phyloP scores from a whole-genome alignment of 1,139 yeast species.

The Kurtzmaniella natalensis region DNA sequence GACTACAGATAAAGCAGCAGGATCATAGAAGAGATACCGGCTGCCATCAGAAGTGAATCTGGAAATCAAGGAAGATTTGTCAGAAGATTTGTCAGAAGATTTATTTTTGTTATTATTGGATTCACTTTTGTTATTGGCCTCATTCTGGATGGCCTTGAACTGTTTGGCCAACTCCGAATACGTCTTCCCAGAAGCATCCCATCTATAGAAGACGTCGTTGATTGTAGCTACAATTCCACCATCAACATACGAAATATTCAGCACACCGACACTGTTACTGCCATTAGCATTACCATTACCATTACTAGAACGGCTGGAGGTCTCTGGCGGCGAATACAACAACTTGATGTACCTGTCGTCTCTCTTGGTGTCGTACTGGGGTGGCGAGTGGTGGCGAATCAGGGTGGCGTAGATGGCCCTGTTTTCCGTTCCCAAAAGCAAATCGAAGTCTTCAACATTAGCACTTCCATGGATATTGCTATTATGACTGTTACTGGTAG shows the following conservation, averaged over 20 bases:
- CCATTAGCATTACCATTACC: not conserved
- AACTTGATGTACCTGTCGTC: conserved; percentile 35
- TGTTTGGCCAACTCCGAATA: not conserved
- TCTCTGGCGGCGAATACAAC: conserved; percentile 18
- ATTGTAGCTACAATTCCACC: not conserved
- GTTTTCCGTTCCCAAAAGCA: conserved; percentile 27
- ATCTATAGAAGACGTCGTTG: not conserved
- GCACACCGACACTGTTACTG: not conserved
- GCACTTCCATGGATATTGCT: too few relatives aligned
- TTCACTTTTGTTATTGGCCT: not conserved
- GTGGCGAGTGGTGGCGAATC: conserved; percentile 23
- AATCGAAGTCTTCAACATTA: too few relatives aligned
- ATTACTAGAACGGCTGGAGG: not conserved
- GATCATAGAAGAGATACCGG: not conserved
- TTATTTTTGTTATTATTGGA: too few relatives aligned
- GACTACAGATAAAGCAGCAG: not conserved
- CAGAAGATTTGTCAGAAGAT: not conserved
- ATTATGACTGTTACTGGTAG: too few relatives aligned
- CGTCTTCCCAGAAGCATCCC: not conserved
- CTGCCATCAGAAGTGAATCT: not conserved
- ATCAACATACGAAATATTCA: not conserved
- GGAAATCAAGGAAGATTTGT: not conserved
- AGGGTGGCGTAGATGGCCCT: conserved; percentile 25
- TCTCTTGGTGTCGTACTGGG: conserved; percentile 25
- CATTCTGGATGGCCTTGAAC: not conserved